Conservation (phyloP, 148 eudicot genomes). For the Persicaria tinctoria region DNA sequence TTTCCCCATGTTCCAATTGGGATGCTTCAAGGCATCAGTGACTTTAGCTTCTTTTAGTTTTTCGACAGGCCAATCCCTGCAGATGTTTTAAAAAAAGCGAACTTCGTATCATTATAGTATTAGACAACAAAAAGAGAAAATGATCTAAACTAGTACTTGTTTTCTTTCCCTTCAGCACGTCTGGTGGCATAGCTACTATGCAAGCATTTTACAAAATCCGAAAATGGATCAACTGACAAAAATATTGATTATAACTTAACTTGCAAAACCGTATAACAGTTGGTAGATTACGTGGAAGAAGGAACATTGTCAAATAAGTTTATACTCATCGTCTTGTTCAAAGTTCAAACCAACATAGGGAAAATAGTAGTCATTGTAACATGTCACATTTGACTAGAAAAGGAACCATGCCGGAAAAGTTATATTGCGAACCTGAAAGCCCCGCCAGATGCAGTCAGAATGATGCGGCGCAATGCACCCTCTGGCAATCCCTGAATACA, state of each 20-base stretch:
- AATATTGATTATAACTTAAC: not conserved
- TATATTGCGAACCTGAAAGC: conserved; percentile 66
- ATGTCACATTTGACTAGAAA: not conserved
- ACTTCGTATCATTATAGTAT: not conserved
- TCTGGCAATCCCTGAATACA: conserved; percentile 99
- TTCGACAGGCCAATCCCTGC: conserved; percentile 96
- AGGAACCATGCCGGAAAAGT: not conserved
- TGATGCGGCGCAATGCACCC: conserved; percentile 89
- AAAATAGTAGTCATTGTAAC: not conserved
- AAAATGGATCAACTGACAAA: not conserved
- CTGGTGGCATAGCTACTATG: not conserved
- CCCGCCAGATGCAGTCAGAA: conserved; percentile 97
- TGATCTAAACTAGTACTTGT: not conserved
- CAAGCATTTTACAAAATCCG: not conserved
- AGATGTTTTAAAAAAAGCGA: not conserved
- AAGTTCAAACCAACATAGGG: not conserved
- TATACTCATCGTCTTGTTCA: not conserved
- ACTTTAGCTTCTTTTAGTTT: conserved; percentile 89
- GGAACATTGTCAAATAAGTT: not conserved
- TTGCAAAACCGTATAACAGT: not conserved
- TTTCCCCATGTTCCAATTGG: conserved; percentile 98
- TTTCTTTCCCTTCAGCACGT: not conserved
- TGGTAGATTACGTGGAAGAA: not conserved
- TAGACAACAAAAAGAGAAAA: not conserved
- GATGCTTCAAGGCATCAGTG: conserved; percentile 98